A percentile compares a stretch with the other conserved stretches of the same genome.
Conservation (phyloP, 441 rosid genomes). For the Syzygium malaccense region DNA sequence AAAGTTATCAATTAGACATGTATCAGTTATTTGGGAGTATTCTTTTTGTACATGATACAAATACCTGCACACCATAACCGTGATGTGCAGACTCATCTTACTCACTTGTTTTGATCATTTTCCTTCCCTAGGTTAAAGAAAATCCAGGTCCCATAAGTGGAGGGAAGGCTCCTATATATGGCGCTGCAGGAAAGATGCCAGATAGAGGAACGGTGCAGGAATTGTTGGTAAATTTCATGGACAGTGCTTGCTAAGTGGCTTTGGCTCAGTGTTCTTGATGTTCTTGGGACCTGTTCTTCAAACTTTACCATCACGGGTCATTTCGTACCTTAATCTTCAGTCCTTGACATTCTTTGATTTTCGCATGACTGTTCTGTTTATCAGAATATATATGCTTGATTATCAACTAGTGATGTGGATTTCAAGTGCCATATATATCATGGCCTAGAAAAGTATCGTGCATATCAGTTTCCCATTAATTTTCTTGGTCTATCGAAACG, state of each 20-base stretch:
- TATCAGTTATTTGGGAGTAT: not conserved
- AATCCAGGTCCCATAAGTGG: constrained; percentile 87
- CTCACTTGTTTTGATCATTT: not conserved
- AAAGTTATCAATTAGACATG: not conserved
- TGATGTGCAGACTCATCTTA: not conserved
- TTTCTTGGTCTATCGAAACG: not conserved
- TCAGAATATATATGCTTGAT: not conserved
- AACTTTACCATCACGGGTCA: not conserved
- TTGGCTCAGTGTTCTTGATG: not conserved
- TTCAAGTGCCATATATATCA: not conserved
- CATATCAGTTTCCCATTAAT: not conserved
- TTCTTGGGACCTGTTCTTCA: not conserved
- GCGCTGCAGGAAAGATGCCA: constrained; percentile 93
- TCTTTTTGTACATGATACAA: not conserved
- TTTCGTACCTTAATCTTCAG: not conserved
- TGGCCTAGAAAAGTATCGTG: not conserved
- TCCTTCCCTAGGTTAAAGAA: constrained; percentile 46
- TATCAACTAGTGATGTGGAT: not conserved
- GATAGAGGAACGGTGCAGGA: constrained; percentile 81
- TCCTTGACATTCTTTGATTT: not conserved
- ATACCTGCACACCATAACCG: not conserved
- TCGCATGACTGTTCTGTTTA: not conserved
- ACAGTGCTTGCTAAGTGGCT: constrained; percentile 46
- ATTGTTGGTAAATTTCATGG: constrained; percentile 83
- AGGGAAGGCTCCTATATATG: constrained; percentile 88